Conservation (phyloP, 2,329 filamentous ascomycete species). For the Penicillium verrucosum region DNA sequence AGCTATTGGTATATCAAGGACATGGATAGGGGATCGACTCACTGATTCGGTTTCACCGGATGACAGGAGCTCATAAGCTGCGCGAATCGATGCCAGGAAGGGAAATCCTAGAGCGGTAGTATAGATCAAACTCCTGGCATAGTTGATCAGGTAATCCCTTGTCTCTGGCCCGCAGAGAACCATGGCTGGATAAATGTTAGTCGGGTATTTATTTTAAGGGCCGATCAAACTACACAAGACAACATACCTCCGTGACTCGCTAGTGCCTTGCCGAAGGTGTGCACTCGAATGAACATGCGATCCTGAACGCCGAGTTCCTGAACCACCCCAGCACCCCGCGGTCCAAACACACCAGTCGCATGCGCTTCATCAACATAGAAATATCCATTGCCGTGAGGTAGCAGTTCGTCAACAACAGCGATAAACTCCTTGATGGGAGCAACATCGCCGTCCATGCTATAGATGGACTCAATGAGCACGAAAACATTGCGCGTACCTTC, state of each 20-base stretch:
- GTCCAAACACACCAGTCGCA: slow-evolving; percentile 51
- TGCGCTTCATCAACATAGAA: slow-evolving; percentile 59
- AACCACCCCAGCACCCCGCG: slow-evolving; percentile 50
- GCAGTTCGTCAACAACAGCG: slow-evolving; percentile 51
- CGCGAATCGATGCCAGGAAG: slow-evolving; percentile 56
- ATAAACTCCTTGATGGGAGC: slow-evolving; percentile 62
- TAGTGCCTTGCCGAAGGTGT: slow-evolving; percentile 55
- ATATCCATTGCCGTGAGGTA: slow-evolving; percentile 57
- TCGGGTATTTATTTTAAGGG: neutral
- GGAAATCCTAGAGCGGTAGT: slow-evolving; percentile 67
- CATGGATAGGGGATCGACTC: slow-evolving; percentile 11
- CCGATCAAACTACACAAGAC: neutral
- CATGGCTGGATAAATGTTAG: slow-evolving; percentile 44
- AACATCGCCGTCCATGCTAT: slow-evolving; percentile 81
- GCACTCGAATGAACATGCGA: slow-evolving; percentile 49
- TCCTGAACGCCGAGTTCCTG: slow-evolving; percentile 50
- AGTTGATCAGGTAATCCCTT: slow-evolving; percentile 68
- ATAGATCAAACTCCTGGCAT: slow-evolving; percentile 71
- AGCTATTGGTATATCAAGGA: neutral
- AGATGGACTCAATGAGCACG: slow-evolving; percentile 67
- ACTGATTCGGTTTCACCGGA: slow-evolving; percentile 49
- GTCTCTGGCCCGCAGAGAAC: slow-evolving; percentile 61
- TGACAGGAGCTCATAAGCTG: slow-evolving; percentile 57
- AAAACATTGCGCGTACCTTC: slow-evolving; percentile 56
- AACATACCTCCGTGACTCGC: slow-evolving; percentile 64